phyloP scores from a whole-genome alignment of 768 basidiomycete species.

The Russula emetica region DNA sequence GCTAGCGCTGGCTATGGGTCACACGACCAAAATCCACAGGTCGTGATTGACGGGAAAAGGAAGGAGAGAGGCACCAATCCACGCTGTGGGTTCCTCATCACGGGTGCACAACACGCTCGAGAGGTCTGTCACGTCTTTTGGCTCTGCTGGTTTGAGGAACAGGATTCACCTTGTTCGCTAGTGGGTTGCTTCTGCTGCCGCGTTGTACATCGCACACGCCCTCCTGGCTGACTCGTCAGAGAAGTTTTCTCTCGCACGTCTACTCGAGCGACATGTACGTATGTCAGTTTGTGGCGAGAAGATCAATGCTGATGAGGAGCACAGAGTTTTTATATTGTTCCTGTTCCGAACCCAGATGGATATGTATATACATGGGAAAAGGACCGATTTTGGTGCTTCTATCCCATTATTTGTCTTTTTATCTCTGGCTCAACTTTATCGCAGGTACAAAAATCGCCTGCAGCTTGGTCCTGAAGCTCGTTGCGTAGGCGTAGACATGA shows the following conservation, averaged over 20 bases:
- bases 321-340: conserved; percentile 64
- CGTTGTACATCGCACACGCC: conserved; percentile 69
- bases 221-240: conserved; percentile 52
- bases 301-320: neutral
- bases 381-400: conserved; percentile 58
- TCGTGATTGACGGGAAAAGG: conserved; percentile 19
- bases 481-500: conserved; percentile 75
- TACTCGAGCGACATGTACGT: conserved; percentile 52
- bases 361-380: conserved; percentile 69
- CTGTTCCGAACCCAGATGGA: conserved; percentile 66
- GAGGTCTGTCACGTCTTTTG: conserved; percentile 48
- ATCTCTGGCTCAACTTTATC: neutral
- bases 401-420: neutral
- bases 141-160: neutral
- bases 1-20: neutral
- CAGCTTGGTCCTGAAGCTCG: conserved; percentile 43
- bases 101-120: conserved; percentile 71
- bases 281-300: neutral
- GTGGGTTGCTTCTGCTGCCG: conserved; percentile 79
- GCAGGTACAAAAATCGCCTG: conserved; percentile 69
- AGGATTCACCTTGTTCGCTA: conserved; percentile 29
- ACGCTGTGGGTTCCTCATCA: conserved; percentile 53
- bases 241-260: conserved; percentile 41
- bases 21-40: conserved; percentile 20
- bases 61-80: conserved; percentile 36